A percentile compares a stretch with the other conserved stretches of the same genome.
Evolutionary conservation across 2,329 filamentous ascomycete genomes (phyloP).

Genomic region (Alternaria consortialis): DNA sequence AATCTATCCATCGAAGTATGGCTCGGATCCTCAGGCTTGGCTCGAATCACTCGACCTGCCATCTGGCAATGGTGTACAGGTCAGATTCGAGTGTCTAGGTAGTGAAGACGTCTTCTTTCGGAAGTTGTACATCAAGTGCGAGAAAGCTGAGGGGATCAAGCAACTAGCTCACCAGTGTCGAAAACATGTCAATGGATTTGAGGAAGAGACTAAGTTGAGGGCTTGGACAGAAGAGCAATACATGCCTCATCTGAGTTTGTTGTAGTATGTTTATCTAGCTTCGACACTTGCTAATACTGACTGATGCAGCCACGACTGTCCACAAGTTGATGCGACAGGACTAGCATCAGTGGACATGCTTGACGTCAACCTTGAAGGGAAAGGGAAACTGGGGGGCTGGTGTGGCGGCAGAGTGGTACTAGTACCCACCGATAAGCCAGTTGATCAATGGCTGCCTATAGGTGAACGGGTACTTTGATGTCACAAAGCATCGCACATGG

Average conservation of each 20-base stretch:
- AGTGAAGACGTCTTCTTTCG: constrained; percentile 51
- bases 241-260: constrained; percentile 52
- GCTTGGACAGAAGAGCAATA: constrained; percentile 47
- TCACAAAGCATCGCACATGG: too few species aligned
- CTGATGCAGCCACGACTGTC: constrained; percentile 37
- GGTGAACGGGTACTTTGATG: constrained; percentile 41
- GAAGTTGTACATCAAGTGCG: constrained; percentile 51
- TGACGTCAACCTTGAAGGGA: constrained; percentile 34
- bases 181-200: constrained; percentile 34
- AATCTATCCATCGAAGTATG: constrained; percentile 37
- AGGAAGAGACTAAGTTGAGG: constrained; percentile 31
- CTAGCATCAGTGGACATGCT: constrained; percentile 36
- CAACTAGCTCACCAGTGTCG: constrained; percentile 43
- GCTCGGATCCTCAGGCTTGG: constrained; percentile 49
- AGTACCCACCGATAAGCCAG: constrained; percentile 50
- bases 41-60: constrained; percentile 45
- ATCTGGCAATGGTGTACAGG: constrained; percentile 23
- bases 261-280: constrained; percentile 52
- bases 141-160: constrained; percentile 38
- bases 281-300: neutral
- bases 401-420: constrained; percentile 51
- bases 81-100: constrained; percentile 43
- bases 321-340: constrained; percentile 28
- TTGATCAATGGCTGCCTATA: constrained; percentile 50
- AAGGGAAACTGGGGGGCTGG: constrained; percentile 42